These are phyloP conservation scores for Coemansia sp. DNA, from an alignment of 192 early-diverging fungal genomes.

Conservation along the genomic window DNA sequence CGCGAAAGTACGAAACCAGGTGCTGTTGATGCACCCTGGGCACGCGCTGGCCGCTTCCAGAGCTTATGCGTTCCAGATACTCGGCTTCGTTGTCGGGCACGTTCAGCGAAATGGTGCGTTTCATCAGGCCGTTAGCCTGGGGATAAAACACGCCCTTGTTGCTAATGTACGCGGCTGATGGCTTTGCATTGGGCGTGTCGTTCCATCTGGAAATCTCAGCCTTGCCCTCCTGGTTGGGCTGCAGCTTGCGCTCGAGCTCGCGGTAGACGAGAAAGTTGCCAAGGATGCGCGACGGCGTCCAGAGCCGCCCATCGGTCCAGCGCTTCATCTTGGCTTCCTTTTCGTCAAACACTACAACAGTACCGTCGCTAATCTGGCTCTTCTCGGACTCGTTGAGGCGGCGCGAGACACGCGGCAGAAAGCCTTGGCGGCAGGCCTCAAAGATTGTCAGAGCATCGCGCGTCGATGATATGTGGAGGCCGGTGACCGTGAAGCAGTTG, in stretches of 20 bases:
- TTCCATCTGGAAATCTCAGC: conserved; percentile 16
- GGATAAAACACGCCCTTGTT: conserved; percentile 46
- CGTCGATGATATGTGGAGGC: conserved; percentile 38
- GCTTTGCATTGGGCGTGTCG: not conserved
- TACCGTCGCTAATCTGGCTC: conserved; percentile 66
- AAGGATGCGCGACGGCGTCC: conserved; percentile 80
- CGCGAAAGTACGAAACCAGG: conserved; percentile 30
- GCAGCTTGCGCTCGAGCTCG: conserved; percentile 60
- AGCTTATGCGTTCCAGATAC: conserved; percentile 5
- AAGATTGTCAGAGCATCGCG: conserved; percentile 76
- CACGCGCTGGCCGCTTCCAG: conserved; percentile 1
- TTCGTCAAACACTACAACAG: conserved; percentile 85
- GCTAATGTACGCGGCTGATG: conserved; percentile 12
- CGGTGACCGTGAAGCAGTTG: conserved; percentile 38
- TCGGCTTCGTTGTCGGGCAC: conserved; percentile 49
- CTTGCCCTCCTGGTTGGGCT: conserved; percentile 43
- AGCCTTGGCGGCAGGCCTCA: conserved; percentile 68
- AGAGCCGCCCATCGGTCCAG: conserved; percentile 81
- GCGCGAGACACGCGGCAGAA: conserved; percentile 65
- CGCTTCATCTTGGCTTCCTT: conserved; percentile 78
- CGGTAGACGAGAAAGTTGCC: conserved; percentile 81
- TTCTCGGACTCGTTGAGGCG: conserved; percentile 72
- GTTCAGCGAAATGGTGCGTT: conserved; percentile 74
- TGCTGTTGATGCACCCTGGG: conserved; percentile 38
- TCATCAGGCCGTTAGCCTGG: conserved; percentile 64